phyloP scores from a whole-genome alignment of 768 basidiomycete species.

The Dioszegia crocea region DNA sequence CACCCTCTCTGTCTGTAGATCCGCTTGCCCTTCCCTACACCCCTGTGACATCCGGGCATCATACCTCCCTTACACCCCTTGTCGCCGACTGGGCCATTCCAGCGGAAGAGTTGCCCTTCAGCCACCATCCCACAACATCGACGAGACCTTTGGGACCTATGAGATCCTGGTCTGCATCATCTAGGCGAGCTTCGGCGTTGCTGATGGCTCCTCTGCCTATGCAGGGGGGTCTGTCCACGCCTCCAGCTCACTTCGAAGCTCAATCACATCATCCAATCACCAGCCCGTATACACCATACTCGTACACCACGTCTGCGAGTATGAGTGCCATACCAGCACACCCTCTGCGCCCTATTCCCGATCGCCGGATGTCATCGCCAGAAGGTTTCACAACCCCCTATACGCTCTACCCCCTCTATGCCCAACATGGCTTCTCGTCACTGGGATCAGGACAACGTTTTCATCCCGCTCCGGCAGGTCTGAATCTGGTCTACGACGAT shows the following conservation, averaged over 20 bases:
- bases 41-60: not conserved
- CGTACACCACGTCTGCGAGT: not conserved
- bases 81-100: not conserved
- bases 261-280: not conserved
- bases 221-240: no score
- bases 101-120: not conserved
- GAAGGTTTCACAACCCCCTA: not conserved
- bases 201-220: not conserved
- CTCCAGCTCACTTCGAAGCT: no score
- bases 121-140: no score
- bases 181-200: not conserved
- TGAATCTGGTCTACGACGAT: not conserved
- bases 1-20: not conserved
- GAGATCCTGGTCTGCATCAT: not conserved
- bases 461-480: slow-evolving; percentile 6
- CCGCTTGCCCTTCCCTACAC: not conserved
- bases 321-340: not conserved
- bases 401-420: no score
- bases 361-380: not conserved
- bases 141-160: not conserved
- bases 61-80: not conserved
- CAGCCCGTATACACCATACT: not conserved
- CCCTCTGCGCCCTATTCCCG: not conserved
- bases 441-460: not conserved
- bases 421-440: not conserved